Evolutionary conservation across 768 basidiomycete genomes (phyloP).

Genomic region (Pleurotus citrinopileatus): DNA sequence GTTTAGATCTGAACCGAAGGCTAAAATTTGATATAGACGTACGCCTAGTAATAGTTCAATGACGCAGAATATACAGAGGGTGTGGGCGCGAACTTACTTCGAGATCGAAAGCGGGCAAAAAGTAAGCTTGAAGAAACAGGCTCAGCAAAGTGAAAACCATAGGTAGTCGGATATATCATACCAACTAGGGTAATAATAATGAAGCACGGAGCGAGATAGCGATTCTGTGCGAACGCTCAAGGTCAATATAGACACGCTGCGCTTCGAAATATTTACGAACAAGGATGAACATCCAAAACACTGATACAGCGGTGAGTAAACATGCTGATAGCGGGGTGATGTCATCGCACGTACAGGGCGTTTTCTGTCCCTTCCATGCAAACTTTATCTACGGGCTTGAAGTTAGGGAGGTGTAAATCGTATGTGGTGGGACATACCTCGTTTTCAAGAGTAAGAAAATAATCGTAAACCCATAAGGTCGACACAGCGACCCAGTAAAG

Average conservation of each 20-base stretch:
- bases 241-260: background rate
- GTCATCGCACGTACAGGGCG: background rate
- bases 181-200: background rate
- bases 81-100: no score
- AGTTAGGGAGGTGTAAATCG: background rate
- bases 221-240: background rate
- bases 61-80: no score
- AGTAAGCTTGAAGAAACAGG: no score
- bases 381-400: background rate
- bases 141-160: no score
- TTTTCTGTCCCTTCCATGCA: slow-evolving; percentile 2
- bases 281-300: slow-evolving; percentile 7
- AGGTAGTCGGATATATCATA: background rate
- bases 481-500: slow-evolving; percentile 7
- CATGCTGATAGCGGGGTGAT: background rate
- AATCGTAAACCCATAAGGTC: slow-evolving; percentile 3
- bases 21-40: background rate
- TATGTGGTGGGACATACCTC: background rate
- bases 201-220: slow-evolving; percentile 1
- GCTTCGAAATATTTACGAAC: background rate
- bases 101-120: background rate
- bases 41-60: background rate
- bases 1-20: background rate
- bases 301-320: background rate
- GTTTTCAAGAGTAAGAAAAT: background rate